Base-by-base conservation (phyloP, 805 yeast species). In the Kurtzmaniella fragi region DNA sequence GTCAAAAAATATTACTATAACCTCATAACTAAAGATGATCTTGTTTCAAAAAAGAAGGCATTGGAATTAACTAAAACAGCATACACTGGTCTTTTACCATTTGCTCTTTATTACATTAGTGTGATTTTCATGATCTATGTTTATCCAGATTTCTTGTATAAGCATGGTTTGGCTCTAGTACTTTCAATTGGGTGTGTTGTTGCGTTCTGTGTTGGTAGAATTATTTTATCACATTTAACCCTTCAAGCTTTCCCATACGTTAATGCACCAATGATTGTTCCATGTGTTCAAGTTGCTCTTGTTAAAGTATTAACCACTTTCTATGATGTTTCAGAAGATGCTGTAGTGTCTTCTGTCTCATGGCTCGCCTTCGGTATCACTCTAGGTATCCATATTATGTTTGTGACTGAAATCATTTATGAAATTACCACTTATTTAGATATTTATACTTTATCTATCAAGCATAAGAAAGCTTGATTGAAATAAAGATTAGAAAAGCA, bases 201-300 rank as follows among this genome's bases (percentile, higher is more conserved):
- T 48, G 96, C 98, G 1, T 83, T 85, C 53, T 70, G 78, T 3
- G 97, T 91, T n/a, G 97, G 97, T 4, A 77, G 93, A 56, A 87
- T 90, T 45, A 90, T 90, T 52, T 70, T 83, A 41, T 90, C 87
- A 2, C 98, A 90, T 59, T 75, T 91, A 48, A 86, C 96, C 1
- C 64, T 74, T 37, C 95, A 85, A 58, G 62, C 67, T 11, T 89
- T 85, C 70, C 97, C 98, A 35, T 62, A 69, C 56, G 51, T 75
- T 46, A 84, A 87, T 37, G 70, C 84, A 25, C 85, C 95, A 32
- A 77, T 80, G 69, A 70, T 77, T 28, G 69, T 87, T 42, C 84
- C 96, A 49, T 4, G 67, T 17, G 45, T 61, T 16, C 80, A 88
- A 64, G 46, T 71, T 37, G 30, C 63, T 3, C 20, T 61, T 1